These are phyloP conservation scores for Neurospora sp. DNA, from an alignment of 495 filamentous ascomycete genomes.

Conservation along the genomic window DNA sequence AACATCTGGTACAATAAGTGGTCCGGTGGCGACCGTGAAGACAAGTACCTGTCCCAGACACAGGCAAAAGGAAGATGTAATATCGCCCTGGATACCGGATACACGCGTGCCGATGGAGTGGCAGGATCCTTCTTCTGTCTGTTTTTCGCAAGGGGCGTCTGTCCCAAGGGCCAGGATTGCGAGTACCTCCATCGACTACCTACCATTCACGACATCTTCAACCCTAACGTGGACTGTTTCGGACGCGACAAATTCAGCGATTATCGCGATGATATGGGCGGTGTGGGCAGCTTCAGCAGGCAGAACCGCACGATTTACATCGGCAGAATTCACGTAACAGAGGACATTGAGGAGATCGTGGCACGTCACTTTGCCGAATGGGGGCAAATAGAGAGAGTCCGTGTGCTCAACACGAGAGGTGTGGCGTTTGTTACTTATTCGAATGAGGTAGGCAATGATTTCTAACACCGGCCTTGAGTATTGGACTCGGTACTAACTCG, in stretches of 20 bases:
- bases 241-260: constrained; percentile 79
- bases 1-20: constrained; percentile 82
- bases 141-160: constrained; percentile 68
- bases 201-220: constrained; percentile 70
- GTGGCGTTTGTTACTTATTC: constrained; percentile 87
- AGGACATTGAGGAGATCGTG: constrained; percentile 96
- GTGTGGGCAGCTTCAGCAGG: constrained; percentile 80
- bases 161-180: constrained; percentile 82
- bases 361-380: constrained; percentile 89
- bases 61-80: constrained; percentile 69
- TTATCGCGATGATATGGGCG: constrained; percentile 94
- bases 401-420: constrained; percentile 83
- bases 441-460: constrained; percentile 44
- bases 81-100: constrained; percentile 70
- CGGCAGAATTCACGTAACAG: constrained; percentile 88
- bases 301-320: constrained; percentile 90
- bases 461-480: neutral
- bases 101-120: constrained; percentile 72
- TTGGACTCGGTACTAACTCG: neutral
- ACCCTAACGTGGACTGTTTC: constrained; percentile 87
- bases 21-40: constrained; percentile 88
- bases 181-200: constrained; percentile 89
- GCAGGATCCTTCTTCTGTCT: constrained; percentile 82
- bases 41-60: constrained; percentile 69
- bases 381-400: constrained; percentile 79